These are phyloP conservation scores for Cryptosporidium viatorum DNA, from an alignment of 169 alveolate genomes.

Conservation along the genomic window DNA sequence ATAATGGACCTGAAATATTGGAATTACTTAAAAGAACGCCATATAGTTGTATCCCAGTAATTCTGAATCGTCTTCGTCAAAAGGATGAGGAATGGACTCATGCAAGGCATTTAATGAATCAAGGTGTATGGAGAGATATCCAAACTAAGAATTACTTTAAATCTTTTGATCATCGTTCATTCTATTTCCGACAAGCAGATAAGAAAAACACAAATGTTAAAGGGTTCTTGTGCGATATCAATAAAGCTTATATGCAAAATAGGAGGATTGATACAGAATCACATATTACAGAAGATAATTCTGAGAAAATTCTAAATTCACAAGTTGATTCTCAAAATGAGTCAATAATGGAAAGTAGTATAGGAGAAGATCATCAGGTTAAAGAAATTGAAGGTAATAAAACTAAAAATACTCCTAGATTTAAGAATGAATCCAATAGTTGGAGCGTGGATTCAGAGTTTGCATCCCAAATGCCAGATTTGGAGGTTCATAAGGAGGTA, in stretches of 20 bases:
- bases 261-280: slow-evolving; percentile 43
- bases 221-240: slow-evolving; percentile 78
- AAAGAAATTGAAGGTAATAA: background rate
- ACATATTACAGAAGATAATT: background rate
- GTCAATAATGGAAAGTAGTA: background rate
- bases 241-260: slow-evolving; percentile 73
- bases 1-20: slow-evolving; percentile 81
- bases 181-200: slow-evolving; percentile 84
- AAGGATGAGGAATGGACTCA: slow-evolving; percentile 80
- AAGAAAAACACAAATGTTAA: slow-evolving; percentile 81
- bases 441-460: slow-evolving; percentile 81
- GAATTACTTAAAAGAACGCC: slow-evolving; percentile 80
- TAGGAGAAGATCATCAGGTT: background rate
- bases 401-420: slow-evolving; percentile 5
- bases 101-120: slow-evolving; percentile 78
- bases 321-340: background rate
- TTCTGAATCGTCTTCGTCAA: slow-evolving; percentile 79
- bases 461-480: slow-evolving; percentile 77
- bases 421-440: slow-evolving; percentile 78
- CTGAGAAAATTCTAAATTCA: background rate
- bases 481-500: slow-evolving; percentile 74
- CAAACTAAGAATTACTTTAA: slow-evolving; percentile 84
- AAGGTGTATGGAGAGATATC: slow-evolving; percentile 81
- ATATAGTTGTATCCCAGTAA: slow-evolving; percentile 81
- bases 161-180: slow-evolving; percentile 85